Evolutionary conservation across 805 yeast species (phyloP), one percentile per base, ranked within the genome.

Genomic region (Saccharomyces kudriavzevii): DNA sequence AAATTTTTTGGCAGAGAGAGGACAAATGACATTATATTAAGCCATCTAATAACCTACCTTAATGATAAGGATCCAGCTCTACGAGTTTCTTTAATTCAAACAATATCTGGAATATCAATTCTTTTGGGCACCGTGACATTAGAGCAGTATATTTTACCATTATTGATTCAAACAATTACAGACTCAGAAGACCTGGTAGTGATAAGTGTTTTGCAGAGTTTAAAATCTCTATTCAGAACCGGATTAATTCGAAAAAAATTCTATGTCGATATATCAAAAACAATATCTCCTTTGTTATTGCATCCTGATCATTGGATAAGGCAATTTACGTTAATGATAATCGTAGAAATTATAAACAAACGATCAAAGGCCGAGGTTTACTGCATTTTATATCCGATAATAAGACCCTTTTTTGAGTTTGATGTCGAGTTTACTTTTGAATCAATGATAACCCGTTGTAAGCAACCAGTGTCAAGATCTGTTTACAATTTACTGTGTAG

Each of bases 231-330:
- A 26, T 74, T 79, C 24, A 78, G 75, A 40, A 67, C 84, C 24
- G 89, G 88, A 0, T 63, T 87, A 30, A 71, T 87, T 5, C 70
- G 78, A 27, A 74, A 75, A 50, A 72, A 73, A 4, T 74, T 74
- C 49, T 67, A 79, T 31, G 81, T 85, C 79, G 87, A 82, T 56
- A 67, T 85, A 3, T 69, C 83, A 17, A 70, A 71, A 2, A 70
- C 75, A 2, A 72, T 81, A 0, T 71, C 83, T 2, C 80, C 82
- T 52, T 75, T 92, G 27, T 64, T 87, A 0, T 68, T 91, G 8
- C 97, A 91, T 64, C 98, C 98, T 0, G 91, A 89, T 67, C 85
- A 81, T 51, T 84, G 95, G 83, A 84, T 92, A 10, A 70, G 96
- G 40, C 89, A 87, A 58, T 78, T 85, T 1, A 80, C 86, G 0